Evolutionary conservation across 768 basidiomycete genomes (phyloP).

Genomic region (Dentipellis fragilis): DNA sequence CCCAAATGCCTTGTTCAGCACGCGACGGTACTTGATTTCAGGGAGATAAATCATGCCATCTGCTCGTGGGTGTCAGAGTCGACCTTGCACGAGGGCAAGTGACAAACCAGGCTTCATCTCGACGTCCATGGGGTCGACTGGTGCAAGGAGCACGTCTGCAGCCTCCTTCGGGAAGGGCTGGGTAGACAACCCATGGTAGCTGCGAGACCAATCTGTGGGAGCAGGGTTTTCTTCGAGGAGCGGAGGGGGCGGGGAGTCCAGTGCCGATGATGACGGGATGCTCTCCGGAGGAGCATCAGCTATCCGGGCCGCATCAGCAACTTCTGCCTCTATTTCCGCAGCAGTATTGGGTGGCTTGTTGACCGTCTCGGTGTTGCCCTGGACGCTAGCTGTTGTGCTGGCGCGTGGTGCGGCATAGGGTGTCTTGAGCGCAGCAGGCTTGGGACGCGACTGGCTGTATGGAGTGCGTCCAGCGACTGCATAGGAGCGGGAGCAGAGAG

Average conservation of each 20-base stretch:
- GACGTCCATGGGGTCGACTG: constrained; percentile 68
- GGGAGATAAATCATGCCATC: constrained; percentile 93
- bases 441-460: constrained; percentile 2
- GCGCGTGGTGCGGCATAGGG: constrained; percentile 17
- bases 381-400: constrained; percentile 20
- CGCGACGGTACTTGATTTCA: constrained; percentile 92
- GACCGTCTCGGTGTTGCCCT: constrained; percentile 15
- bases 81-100: background rate
- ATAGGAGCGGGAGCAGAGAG: constrained; percentile 3
- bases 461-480: constrained; percentile 3
- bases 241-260: constrained; percentile 10
- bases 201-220: constrained; percentile 80
- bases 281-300: constrained; percentile 12
- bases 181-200: constrained; percentile 71
- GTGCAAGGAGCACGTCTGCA: constrained; percentile 61
- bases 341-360: constrained; percentile 17
- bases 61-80: constrained; percentile 20
- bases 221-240: constrained; percentile 7
- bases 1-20: constrained; percentile 88
- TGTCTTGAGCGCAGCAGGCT: constrained; percentile 6
- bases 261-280: constrained; percentile 14
- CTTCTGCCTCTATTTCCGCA: constrained; percentile 15
- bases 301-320: constrained; percentile 9
- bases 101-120: constrained; percentile 87
- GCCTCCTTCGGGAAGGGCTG: constrained; percentile 72